phyloP scores from a whole-genome alignment of 2,329 filamentous ascomycete species.

The Nakataea oryzae region DNA sequence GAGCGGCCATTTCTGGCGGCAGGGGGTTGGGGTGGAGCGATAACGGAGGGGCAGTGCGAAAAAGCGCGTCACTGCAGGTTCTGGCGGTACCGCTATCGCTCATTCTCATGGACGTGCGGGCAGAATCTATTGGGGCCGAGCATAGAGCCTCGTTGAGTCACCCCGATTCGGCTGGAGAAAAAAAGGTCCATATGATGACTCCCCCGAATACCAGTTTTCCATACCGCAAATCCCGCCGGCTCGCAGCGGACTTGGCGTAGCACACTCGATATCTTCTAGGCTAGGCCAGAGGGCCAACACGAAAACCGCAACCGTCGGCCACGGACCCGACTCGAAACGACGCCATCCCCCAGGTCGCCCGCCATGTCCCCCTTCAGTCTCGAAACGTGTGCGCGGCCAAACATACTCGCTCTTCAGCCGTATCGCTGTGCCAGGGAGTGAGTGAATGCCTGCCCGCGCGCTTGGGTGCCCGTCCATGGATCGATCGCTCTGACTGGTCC shows the following conservation, averaged over 20 bases:
- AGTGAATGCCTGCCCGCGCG: constrained; percentile 19
- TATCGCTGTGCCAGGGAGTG: constrained; percentile 78
- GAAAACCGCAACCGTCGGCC: too few species aligned
- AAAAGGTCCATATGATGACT: not conserved
- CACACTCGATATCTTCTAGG: not conserved
- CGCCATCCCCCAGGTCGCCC: not conserved
- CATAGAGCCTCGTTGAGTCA: not conserved
- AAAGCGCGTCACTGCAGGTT: not conserved
- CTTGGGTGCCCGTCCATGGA: not conserved
- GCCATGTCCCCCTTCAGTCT: constrained; percentile 59
- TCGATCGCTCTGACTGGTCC: not conserved
- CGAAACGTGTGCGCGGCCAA: constrained; percentile 62
- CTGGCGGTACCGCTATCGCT: not conserved
- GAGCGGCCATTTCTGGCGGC: not conserved
- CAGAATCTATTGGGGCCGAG: not conserved
- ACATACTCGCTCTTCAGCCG: constrained; percentile 66
- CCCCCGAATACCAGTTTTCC: not conserved
- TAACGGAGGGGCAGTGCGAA: not conserved
- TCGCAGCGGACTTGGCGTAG: not conserved
- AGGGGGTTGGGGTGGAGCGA: not conserved
- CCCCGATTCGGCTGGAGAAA: not conserved
- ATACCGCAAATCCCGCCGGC: not conserved
- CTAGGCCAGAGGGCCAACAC: too few species aligned
- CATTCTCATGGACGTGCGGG: not conserved
- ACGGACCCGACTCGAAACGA: not conserved